phyloP scores from a whole-genome alignment of 192 early-diverging fungal genomes.

The Entomortierella beljakovae region DNA sequence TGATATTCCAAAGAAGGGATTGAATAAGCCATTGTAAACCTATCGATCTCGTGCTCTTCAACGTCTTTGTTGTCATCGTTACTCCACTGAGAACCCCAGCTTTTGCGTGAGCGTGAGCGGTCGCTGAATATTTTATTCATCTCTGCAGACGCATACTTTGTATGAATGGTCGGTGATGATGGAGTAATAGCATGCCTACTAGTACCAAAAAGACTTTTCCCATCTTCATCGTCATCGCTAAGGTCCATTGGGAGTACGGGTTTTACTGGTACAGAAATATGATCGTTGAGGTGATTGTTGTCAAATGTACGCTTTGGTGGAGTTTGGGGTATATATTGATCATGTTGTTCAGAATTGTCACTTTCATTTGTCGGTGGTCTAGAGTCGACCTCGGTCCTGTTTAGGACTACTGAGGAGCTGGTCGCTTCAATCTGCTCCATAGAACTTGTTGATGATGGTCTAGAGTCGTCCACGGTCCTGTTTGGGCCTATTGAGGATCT shows the following conservation, averaged over 20 bases:
- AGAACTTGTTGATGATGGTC: no score
- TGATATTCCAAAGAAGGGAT: constrained; percentile 7
- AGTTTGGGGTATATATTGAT: not conserved
- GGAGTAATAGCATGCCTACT: constrained; percentile 1
- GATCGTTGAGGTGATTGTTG: not conserved
- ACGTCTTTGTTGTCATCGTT: constrained; percentile 12
- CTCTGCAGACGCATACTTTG: constrained; percentile 27
- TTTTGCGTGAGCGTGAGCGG: constrained; percentile 11
- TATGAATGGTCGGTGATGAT: constrained; percentile 23
- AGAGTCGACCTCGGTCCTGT: not conserved
- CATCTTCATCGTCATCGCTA: constrained; percentile 8
- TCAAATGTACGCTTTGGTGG: not conserved
- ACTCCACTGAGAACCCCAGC: constrained; percentile 29
- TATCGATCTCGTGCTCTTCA: constrained; percentile 11
- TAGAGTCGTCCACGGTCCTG: no score
- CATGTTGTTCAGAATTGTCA: not conserved
- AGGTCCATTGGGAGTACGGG: constrained; percentile 2
- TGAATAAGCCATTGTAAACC: constrained; percentile 15
- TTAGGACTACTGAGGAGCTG: not conserved
- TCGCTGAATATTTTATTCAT: constrained; percentile 43
- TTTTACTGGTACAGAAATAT: not conserved
- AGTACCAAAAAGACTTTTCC: not conserved
- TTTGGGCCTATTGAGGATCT: no score
- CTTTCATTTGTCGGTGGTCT: not conserved
- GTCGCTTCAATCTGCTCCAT: no score